Base-by-base conservation (phyloP, 116 monocot genomes). In the Phalaenopsis hybrid region DNA sequence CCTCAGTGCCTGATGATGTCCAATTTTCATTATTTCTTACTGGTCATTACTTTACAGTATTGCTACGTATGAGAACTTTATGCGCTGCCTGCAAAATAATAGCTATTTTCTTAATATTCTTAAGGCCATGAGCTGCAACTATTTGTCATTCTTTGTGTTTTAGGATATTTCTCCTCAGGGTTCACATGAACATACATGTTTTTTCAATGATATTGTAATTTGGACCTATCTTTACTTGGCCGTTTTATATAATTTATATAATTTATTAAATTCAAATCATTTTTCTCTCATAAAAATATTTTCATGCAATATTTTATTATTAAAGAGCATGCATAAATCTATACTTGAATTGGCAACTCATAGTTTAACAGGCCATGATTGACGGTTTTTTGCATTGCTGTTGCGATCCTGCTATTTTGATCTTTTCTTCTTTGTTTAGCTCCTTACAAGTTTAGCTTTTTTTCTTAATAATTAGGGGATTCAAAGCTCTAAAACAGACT, bases 401-500 rank as follows among this genome's bases (percentile, higher is more conserved):
- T 58, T 21, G 25, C 6, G 63, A 5, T 63, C 25, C 63, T 63
- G 20, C 7, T 63, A 23, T 21, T 63, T 63, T 2, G 15, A 55
- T 55, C 2, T 15, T 55, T 55, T 12, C 63, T 9, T 63, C 1
- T 23, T 63, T 63, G 4, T 25, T 63, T 8, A 63, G 9, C 23
- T 63, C 15, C 55, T 55, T 13, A 55, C 17, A 25, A 72, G 37
- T 37, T 13, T 72, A 72, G 23, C 31, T 10, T 10, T 72, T 72
- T 72, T 31, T 72, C 16, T 37, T 72, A 4, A 73, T 73, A 73
- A 75, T 51, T 81, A 99, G 95, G 95, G 99, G 95, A 67, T 99
- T 99, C 63, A 99, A 99, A 91, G 92, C 99, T 78, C 80, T 99
- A 57, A 99, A 99, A 81, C 95, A 99, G 83, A 99, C 99, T 3